Conservation (phyloP, 2,329 filamentous ascomycete species). For the Alternaria sp. region DNA sequence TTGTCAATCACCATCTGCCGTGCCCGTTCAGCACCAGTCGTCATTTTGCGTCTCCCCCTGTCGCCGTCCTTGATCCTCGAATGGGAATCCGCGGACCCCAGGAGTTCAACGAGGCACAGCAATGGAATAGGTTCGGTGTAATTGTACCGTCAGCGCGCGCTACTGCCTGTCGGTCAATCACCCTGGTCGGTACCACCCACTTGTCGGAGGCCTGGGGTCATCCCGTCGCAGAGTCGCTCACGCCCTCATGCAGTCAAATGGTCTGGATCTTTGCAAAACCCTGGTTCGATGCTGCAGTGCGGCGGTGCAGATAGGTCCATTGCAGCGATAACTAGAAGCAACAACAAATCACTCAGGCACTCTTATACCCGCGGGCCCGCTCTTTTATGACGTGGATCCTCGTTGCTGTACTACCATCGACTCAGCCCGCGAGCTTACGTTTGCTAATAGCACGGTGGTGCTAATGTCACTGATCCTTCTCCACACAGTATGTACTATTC, state of each 20-base stretch:
- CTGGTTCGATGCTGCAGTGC: not conserved
- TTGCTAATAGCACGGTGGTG: constrained; percentile 1
- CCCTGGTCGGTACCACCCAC: not conserved
- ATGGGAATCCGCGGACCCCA: not conserved
- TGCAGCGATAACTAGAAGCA: not conserved
- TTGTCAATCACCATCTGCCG: not conserved
- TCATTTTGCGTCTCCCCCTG: not conserved
- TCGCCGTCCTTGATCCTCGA: not conserved
- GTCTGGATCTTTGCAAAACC: constrained; percentile 1
- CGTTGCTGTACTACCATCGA: not conserved
- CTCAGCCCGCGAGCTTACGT: constrained; percentile 10
- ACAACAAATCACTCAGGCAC: not conserved
- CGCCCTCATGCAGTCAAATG: constrained; percentile 1
- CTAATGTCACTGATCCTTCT: not conserved
- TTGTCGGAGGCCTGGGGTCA: constrained; percentile 3
- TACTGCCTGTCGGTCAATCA: constrained; percentile 10
- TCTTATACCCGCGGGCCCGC: not conserved
- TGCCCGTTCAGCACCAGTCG: not conserved
- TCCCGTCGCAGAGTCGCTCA: not conserved
- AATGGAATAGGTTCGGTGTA: constrained; percentile 7
- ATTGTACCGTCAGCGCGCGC: constrained; percentile 15
- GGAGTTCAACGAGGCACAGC: not conserved
- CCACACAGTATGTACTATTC: constrained; percentile 2
- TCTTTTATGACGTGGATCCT: not conserved
- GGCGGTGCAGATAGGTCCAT: not conserved